Base-by-base conservation (phyloP, 495 filamentous ascomycete genomes). In the Entonaema liquescens region DNA sequence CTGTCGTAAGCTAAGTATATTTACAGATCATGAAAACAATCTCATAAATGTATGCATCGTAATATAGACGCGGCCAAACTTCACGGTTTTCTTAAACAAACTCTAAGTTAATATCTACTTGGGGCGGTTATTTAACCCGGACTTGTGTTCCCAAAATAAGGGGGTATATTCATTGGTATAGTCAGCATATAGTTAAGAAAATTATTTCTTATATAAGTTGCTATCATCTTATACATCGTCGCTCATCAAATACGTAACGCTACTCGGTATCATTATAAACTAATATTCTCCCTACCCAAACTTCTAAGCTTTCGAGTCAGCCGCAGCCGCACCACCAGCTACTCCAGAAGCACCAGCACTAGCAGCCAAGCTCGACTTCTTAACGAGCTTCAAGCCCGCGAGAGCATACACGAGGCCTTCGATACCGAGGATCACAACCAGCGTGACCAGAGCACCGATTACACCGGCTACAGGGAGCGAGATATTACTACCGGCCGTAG, bases 391-490 rank as follows among this genome's bases (percentile, higher is more conserved):
- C 61, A 81, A 26, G 3, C 79, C 78, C n/a, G 62, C 74, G 35
- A 80, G 15, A 13, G 74, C 65, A 65, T 82, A 72, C 40, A 84
- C 63, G 15, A 85, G 53, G 12, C 74, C 81, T 73, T 83, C 80
- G 4, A 80, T 29, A 33, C 75, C 78, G 3, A 83, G 71, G 50
- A 85, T 77, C 1, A 83, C 81, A 31, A 72, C 80, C 1, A 88
- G 73, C 0, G 83, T 82, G 7, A 85, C 83, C 42, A 85, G 62
- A 8, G 83, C 83, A 23, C 82, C 84, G 54, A 86, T 84, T 31
- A 84, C 84, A 36, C 83, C 84, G 0, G 81, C 91, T 19, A 91
- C 87, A 13, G 79, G 82, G 5, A 67, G 76, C 26, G 80, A 80
- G 12, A 88, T 72, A 5, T 70, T 59, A 17, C 68, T 70, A 2